phyloP scores from a whole-genome alignment of 164 flowering plant genomes.

The Tetracentron sinense region DNA sequence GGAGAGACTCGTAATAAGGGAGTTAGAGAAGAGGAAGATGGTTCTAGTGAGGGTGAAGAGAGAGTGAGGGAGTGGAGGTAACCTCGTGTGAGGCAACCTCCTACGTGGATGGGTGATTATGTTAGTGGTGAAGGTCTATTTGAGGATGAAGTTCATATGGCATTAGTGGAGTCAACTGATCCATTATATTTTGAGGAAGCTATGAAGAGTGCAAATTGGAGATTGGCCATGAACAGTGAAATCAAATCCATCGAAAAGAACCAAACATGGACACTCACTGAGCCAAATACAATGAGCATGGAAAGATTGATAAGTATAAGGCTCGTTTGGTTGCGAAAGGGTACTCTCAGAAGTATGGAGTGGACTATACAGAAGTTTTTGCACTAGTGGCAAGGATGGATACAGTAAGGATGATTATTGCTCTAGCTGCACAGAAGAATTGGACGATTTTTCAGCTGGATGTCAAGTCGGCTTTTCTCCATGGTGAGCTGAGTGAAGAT shows the following conservation, averaged over 20 bases:
- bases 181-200: slow-evolving; percentile 14
- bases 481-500: slow-evolving; percentile 19
- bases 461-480: slow-evolving; percentile 14
- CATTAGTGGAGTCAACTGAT: slow-evolving; percentile 7
- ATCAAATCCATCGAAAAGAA: slow-evolving; percentile 10
- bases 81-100: not conserved
- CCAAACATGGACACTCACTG: slow-evolving; percentile 12
- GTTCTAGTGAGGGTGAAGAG: slow-evolving; percentile 3
- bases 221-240: slow-evolving; percentile 17
- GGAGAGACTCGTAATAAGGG: not conserved
- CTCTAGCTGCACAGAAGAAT: slow-evolving; percentile 13
- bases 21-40: not conserved
- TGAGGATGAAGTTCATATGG: slow-evolving; percentile 14
- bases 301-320: slow-evolving; percentile 8
- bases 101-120: slow-evolving; percentile 3
- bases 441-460: slow-evolving; percentile 18
- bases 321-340: slow-evolving; percentile 14
- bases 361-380: slow-evolving; percentile 17
- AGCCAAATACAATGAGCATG: slow-evolving; percentile 14
- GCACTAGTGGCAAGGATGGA: slow-evolving; percentile 26
- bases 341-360: slow-evolving; percentile 11
- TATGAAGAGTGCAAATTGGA: slow-evolving; percentile 10
- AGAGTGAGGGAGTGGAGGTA: not conserved
- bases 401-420: slow-evolving; percentile 18
- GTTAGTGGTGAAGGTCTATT: too few species aligned